Evolutionary conservation across 345 rosid genomes (phyloP), one percentile per base, ranked within the genome.

Genomic region (Gossypioides kirkii): DNA sequence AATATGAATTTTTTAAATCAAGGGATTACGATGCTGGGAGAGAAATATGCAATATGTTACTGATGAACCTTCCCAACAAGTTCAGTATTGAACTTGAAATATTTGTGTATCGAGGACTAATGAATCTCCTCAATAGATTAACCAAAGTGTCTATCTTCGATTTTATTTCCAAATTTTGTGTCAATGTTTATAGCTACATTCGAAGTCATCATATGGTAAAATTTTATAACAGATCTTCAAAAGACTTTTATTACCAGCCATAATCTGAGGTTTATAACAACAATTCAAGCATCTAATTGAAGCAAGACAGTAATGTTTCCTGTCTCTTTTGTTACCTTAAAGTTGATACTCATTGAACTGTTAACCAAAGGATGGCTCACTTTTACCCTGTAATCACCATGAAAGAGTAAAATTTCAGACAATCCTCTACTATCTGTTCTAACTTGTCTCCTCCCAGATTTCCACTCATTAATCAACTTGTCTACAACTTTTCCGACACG

Each of bases 391-490:
- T 88, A 87, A 69, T 84, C 90, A 38, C 97, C 95, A 52, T 86
- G 84, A 72, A 86, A 79, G 76, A 93, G 65, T 2, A 84, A 74
- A 63, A 75, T 63, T 59, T 82, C 82, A 16, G 59, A 70, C 46
- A 22, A 74, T 43, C 86, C 89, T 45, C 73, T 50, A 18, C 28
- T 38, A 63, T 77, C 81, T 5, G 77, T 55, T n/a, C 36, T 17
- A 54, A 72, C 49, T 61, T 73, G 66, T 17, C 13, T 10, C 45
- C n/a, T 8, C n/a, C 58, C 46, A 54, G 82, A 75, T 49, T 69
- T 83, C 91, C 91, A 86, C 77, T 87, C 89, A 0, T 59, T 32
- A 7, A 91, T 83, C 66, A 93, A 78, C 77, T 81, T 85, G 82
- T 93, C 95, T 58, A 88, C 87, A 25, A 87, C 86, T 63, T 89